Evolutionary conservation across 805 yeast genomes (phyloP), one percentile per base, ranked within the genome.

Genomic region (Schwanniomyces sp.): DNA sequence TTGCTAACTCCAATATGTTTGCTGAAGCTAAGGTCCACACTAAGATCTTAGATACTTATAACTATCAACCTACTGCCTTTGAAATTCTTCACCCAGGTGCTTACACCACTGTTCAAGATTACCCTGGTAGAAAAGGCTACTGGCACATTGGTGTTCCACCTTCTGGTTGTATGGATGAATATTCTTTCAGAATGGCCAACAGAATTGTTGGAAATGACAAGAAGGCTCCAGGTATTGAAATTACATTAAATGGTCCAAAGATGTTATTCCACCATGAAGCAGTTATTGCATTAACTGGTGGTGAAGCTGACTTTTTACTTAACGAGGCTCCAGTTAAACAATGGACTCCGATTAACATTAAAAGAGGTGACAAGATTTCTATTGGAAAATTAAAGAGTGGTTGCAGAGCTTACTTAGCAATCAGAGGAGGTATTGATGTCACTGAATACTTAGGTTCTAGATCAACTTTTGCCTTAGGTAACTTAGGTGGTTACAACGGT

Each of bases 71-170:
- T 4, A 78, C 81, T 47, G 96, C 97, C 2, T 79, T 92, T 66
- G 98, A 92, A 69, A 79, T 92, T 36, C 66, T 85, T 28, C 70
- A 82, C 39, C 69, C 76, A 2, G 80, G 80, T 51, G 92, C 97
- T 37, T 90, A 90, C 69, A 92, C 98, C 32, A 88, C 97, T 3
- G 92, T 92, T 42, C 99, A 92, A 72, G 99, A 94, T 68, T 94
- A 84, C 67, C 97, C 98, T 1, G 99, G 99, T 58, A 85, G 99
- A 74, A 75, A 76, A 46, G 86, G 90, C n/a, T 76, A 76, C 65
- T 88, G 95, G 95, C 83, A 87, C 62, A 80, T 87, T 56, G 99
- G 99, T 65, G 98, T 92, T 47, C 99, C 99, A 24, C 98, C 98
- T 7, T 89, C 96, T 36, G 99, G 99, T 40, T 97, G 98, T 50